Evolutionary conservation across 1,139 yeast species (phyloP).

Genomic region (Protomyces lactucae-debilis): DNA sequence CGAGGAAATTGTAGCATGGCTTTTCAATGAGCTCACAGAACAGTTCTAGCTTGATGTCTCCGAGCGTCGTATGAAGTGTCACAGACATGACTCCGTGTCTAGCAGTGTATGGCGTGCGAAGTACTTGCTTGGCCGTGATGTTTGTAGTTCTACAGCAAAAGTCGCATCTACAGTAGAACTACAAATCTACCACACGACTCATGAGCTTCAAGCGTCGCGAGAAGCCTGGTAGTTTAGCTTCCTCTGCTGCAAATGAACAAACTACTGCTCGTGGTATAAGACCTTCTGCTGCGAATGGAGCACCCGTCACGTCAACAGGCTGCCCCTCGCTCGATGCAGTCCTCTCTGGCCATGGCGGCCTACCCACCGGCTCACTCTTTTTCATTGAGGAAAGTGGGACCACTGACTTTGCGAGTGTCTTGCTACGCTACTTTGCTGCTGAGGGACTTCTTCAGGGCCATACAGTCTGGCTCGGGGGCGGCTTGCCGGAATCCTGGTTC

Average conservation of each 20-base stretch:
- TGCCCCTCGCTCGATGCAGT: constrained; percentile 53
- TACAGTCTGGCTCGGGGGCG: constrained; percentile 54
- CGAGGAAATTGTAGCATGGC: constrained; percentile 46
- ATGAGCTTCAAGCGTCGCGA: constrained; percentile 22
- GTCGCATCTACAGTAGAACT: constrained; percentile 1
- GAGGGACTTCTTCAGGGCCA: constrained; percentile 67
- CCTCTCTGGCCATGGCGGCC: constrained; percentile 67
- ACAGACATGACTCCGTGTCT: constrained; percentile 12
- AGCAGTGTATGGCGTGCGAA: neutral
- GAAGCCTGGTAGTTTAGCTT: constrained; percentile 1
- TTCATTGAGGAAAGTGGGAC: constrained; percentile 79
- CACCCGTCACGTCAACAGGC: constrained; percentile 28
- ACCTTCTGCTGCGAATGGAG: constrained; percentile 29
- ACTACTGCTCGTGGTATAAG: constrained; percentile 18
- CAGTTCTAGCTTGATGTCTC: constrained; percentile 44
- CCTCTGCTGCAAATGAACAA: neutral
- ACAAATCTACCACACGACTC: neutral
- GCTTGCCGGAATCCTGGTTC: constrained; percentile 58
- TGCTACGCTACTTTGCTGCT: constrained; percentile 66
- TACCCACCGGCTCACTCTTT: constrained; percentile 70
- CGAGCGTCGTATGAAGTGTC: constrained; percentile 42
- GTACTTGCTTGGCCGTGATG: too few species aligned
- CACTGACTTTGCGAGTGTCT: constrained; percentile 78
- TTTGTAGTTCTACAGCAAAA: neutral
- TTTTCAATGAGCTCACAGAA: constrained; percentile 44